These are phyloP conservation scores for Saksenaea oblongispora DNA, from an alignment of 371 early-diverging fungal species.

Conservation along the genomic window DNA sequence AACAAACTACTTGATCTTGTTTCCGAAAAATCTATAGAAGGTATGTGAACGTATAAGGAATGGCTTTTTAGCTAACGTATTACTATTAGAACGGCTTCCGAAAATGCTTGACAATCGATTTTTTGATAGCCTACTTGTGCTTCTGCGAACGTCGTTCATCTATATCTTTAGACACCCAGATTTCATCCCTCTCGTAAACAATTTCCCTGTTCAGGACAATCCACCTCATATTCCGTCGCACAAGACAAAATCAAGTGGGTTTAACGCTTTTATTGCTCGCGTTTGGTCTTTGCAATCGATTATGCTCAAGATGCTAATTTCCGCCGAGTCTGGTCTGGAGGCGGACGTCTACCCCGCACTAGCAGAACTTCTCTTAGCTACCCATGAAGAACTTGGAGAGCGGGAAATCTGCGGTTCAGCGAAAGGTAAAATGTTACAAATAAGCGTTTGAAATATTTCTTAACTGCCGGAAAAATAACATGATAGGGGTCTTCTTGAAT, in stretches of 20 bases:
- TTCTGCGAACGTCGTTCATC: conserved; percentile 29
- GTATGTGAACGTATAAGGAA: conserved; percentile 1
- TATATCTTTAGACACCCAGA: conserved; percentile 51
- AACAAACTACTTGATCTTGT: conserved; percentile 12
- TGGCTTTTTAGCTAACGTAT: background rate
- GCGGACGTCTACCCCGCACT: conserved; percentile 2
- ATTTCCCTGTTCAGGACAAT: conserved; percentile 28
- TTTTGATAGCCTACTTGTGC: conserved; percentile 8
- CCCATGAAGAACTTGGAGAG: conserved; percentile 69
- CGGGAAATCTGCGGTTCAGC: conserved; percentile 63
- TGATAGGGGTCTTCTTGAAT: conserved; percentile 39
- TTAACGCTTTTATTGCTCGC: conserved; percentile 31
- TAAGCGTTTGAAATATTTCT: no score
- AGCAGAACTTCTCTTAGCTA: conserved; percentile 48
- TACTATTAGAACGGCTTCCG: conserved; percentile 9
- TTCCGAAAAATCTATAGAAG: conserved; percentile 6
- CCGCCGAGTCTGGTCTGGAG: background rate
- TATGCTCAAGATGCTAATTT: conserved; percentile 13
- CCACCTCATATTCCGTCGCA: conserved; percentile 38
- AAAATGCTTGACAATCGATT: conserved; percentile 6
- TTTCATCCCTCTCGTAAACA: conserved; percentile 48
- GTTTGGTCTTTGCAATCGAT: conserved; percentile 35
- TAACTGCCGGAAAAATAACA: background rate
- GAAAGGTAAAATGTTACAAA: conserved; percentile 55
- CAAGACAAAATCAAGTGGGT: conserved; percentile 27